A percentile compares a stretch with the other conserved stretches of the same genome.
These are phyloP conservation scores for Tulasnella calospora DNA, from an alignment of 768 basidiomycete genomes.

Conservation along the genomic window DNA sequence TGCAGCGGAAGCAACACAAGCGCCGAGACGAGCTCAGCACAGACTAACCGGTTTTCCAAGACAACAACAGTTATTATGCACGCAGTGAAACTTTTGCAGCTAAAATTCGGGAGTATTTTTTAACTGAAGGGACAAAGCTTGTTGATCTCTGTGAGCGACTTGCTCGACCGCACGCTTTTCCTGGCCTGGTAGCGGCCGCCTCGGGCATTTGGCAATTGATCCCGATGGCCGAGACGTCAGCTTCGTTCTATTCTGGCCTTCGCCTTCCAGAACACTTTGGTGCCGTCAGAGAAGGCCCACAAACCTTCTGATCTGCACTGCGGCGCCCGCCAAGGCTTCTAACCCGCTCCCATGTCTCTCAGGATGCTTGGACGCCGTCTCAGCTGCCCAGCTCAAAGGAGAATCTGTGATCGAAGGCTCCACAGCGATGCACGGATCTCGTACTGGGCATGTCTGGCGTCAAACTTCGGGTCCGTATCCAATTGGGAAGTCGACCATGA, in stretches of 20 bases:
- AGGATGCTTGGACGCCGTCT: background rate
- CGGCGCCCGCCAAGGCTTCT: background rate
- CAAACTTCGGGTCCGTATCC: background rate
- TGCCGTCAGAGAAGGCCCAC: background rate
- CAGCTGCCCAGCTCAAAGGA: background rate
- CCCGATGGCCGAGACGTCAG: background rate
- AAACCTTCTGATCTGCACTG: background rate
- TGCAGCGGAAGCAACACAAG: background rate
- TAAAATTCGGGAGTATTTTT: background rate
- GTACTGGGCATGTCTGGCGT: background rate
- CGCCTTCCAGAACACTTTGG: constrained; percentile 7
- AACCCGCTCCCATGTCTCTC: background rate
- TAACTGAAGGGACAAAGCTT: background rate
- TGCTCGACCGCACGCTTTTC: background rate
- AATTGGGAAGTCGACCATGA: background rate
- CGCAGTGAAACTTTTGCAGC: background rate
- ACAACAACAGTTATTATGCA: background rate
- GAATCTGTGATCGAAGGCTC: background rate
- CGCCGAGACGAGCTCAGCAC: background rate
- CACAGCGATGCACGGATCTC: background rate
- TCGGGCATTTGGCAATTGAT: background rate
- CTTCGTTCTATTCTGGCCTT: background rate
- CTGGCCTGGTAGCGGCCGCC: background rate
- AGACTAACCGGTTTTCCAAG: background rate
- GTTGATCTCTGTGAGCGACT: background rate